phyloP scores from a whole-genome alignment of 139 green algal species.

The Micromonas pusilla region DNA sequence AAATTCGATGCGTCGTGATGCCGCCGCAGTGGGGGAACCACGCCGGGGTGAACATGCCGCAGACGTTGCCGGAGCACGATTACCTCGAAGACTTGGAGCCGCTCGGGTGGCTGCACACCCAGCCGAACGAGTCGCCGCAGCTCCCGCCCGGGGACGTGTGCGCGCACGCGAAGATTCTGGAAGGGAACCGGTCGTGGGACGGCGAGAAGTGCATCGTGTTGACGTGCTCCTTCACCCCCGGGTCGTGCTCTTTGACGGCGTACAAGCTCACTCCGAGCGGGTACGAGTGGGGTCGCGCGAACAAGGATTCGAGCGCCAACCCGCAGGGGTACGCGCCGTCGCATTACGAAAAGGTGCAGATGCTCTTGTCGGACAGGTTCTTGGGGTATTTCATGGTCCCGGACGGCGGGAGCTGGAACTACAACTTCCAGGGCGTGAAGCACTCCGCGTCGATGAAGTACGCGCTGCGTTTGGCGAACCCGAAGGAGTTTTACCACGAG shows the following conservation, averaged over 20 bases:
- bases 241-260: conserved; percentile 83
- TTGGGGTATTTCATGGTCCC: conserved; percentile 59
- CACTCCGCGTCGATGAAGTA: conserved; percentile 69
- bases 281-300: conserved; percentile 56
- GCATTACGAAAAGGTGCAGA: conserved; percentile 97
- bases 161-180: conserved; percentile 88
- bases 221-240: conserved; percentile 92
- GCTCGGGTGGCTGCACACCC: conserved; percentile 97
- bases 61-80: conserved; percentile 82
- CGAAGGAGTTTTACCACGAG: conserved; percentile 91
- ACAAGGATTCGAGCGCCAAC: conserved; percentile 68
- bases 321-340: conserved; percentile 79
- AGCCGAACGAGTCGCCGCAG: conserved; percentile 91
- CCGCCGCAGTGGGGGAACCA: conserved; percentile 96
- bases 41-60: conserved; percentile 81
- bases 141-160: conserved; percentile 87
- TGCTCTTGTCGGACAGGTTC: conserved; percentile 96
- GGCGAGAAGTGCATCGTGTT: conserved; percentile 90
- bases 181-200: conserved; percentile 89
- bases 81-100: conserved; percentile 95
- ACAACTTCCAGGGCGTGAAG: conserved; percentile 92
- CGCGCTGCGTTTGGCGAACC: conserved; percentile 78
- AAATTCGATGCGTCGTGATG: conserved; percentile 92
- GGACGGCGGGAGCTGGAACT: conserved; percentile 83
- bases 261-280: conserved; percentile 93